These are phyloP conservation scores for Tuber brumale DNA, from an alignment of 495 filamentous ascomycete species.

Conservation along the genomic window DNA sequence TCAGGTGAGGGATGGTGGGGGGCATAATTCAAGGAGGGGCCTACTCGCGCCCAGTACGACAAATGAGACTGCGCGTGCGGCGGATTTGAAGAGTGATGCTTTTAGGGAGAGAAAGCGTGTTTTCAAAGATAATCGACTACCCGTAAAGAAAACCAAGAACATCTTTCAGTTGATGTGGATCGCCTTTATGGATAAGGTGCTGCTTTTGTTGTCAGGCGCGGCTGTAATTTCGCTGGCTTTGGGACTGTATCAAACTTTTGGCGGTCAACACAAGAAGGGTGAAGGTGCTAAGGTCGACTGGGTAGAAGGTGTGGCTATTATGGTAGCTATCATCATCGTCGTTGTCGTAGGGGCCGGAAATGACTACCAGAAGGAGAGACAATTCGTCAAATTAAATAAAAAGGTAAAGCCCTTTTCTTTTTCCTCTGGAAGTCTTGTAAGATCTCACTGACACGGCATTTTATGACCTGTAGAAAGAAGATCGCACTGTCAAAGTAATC, in stretches of 20 bases:
- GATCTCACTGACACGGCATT: conserved; percentile 12
- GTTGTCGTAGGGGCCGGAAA: conserved; percentile 62
- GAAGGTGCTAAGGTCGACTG: conserved; percentile 60
- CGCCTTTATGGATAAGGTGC: conserved; percentile 75
- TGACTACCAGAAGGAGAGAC: conserved; percentile 67
- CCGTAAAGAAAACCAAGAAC: conserved; percentile 63
- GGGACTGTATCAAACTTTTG: conserved; percentile 57
- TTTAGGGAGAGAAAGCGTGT: conserved; percentile 62
- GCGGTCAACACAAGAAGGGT: conserved; percentile 43
- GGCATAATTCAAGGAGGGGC: conserved; percentile 4
- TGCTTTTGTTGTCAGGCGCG: conserved; percentile 70
- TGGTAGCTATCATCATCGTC: conserved; percentile 63
- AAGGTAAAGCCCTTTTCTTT: conserved; percentile 43
- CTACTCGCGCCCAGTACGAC: conserved; percentile 33
- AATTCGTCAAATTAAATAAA: conserved; percentile 63
- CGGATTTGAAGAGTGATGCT: conserved; percentile 40
- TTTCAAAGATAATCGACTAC: conserved; percentile 63
- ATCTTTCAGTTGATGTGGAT: conserved; percentile 72
- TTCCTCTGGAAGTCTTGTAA: neutral
- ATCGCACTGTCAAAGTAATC: conserved; percentile 64
- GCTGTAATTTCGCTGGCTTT: conserved; percentile 78
- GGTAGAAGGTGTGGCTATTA: conserved; percentile 70
- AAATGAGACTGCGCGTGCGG: conserved; percentile 36
- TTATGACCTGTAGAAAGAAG: conserved; percentile 49
- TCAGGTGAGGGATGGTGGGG: conserved; percentile 15